Conservation (phyloP, 2,329 filamentous ascomycete species). For the Coleophoma cylindrospora region DNA sequence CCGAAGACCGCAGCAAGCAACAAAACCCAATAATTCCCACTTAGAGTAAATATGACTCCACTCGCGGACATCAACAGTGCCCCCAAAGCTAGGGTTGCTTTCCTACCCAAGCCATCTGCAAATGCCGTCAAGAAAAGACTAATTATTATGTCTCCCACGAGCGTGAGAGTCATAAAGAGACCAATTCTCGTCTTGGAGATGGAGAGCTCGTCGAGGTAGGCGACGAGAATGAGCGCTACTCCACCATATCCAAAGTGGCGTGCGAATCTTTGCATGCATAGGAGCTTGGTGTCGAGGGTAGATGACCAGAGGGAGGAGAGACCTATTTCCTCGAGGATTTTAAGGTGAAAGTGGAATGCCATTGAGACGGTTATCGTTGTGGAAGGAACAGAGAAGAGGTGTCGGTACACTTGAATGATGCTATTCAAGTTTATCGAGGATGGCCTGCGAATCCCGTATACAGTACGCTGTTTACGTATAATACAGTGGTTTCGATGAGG, state of each 20-base stretch:
- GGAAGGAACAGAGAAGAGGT: no score
- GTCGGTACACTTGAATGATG: no score
- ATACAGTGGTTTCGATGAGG: no score
- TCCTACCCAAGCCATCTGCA: constrained; percentile 49
- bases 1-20: constrained; percentile 49
- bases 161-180: constrained; percentile 58
- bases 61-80: constrained; percentile 47
- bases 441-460: no score
- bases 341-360: no score
- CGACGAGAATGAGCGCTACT: constrained; percentile 48
- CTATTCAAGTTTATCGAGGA: no score
- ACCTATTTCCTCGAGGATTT: background rate
- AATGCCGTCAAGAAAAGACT: constrained; percentile 50
- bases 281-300: constrained; percentile 43
- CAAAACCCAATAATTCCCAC: constrained; percentile 48
- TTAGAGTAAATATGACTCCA: constrained; percentile 45
- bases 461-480: no score
- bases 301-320: background rate
- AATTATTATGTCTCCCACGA: constrained; percentile 50
- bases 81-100: constrained; percentile 42
- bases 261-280: constrained; percentile 50
- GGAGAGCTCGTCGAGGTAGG: constrained; percentile 43
- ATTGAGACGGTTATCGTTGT: no score
- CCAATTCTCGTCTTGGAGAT: constrained; percentile 45
- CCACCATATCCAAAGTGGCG: constrained; percentile 56